Evolutionary conservation across 192 early-diverging fungal species (phyloP).

Genomic region (Coemansia sp.): DNA sequence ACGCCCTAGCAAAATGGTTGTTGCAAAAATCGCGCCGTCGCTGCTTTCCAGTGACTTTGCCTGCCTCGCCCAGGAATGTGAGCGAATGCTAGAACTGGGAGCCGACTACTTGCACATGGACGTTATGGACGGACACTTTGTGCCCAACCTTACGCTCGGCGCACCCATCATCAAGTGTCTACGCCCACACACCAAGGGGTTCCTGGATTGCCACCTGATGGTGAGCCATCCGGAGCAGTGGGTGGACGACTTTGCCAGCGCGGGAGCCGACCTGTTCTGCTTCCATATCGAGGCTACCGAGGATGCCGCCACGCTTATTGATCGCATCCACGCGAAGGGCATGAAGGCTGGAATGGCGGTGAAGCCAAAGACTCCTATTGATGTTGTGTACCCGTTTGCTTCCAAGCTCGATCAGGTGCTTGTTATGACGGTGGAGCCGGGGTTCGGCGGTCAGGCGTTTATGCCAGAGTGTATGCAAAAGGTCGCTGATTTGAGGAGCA

Average conservation of each 20-base stretch:
- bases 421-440: conserved; percentile 97
- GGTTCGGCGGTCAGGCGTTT: conserved; percentile 95
- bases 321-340: conserved; percentile 71
- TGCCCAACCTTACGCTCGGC: conserved; percentile 94
- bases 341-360: conserved; percentile 94
- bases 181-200: conserved; percentile 84
- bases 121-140: conserved; percentile 98
- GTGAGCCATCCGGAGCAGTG: conserved; percentile 75
- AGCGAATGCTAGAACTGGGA: conserved; percentile 85
- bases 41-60: conserved; percentile 91
- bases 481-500: conserved; percentile 65
- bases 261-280: conserved; percentile 82
- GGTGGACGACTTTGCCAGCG: conserved; percentile 92
- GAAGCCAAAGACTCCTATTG: conserved; percentile 84
- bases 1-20: conserved; percentile 52
- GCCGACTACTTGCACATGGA: conserved; percentile 91
- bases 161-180: conserved; percentile 88
- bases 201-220: conserved; percentile 87
- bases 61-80: conserved; percentile 75
- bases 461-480: conserved; percentile 87
- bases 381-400: conserved; percentile 56
- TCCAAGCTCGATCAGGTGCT: conserved; percentile 81
- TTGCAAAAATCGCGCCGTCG: conserved; percentile 86
- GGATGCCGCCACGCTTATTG: conserved; percentile 72
- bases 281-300: conserved; percentile 93